These are phyloP conservation scores for Eucalyptus tenuipes DNA, from an alignment of 345 rosid genomes.

Conservation along the genomic window DNA sequence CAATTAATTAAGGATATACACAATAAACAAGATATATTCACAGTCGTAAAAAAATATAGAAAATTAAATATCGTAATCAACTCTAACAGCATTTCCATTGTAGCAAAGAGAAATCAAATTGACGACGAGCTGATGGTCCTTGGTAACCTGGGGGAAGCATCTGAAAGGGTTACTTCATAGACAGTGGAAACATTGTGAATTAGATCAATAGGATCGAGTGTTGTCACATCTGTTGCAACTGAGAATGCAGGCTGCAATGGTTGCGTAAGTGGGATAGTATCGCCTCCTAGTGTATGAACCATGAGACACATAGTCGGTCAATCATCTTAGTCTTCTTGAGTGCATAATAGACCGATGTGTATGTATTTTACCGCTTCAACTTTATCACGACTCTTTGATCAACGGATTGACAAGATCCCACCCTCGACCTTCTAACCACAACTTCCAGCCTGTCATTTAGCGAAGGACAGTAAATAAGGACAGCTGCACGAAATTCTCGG, in stretches of 20 bases:
- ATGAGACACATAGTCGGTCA: not conserved
- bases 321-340: not conserved
- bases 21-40: not conserved
- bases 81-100: not conserved
- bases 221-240: not conserved
- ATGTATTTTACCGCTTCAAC: not conserved
- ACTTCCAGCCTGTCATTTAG: not conserved
- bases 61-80: not conserved
- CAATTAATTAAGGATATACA: not conserved
- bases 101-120: not conserved
- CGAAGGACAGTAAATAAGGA: not conserved
- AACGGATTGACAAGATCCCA: not conserved
- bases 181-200: not conserved
- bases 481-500: not conserved
- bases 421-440: not conserved
- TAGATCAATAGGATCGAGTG: not conserved
- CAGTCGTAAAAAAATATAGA: not conserved
- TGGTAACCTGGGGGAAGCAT: not conserved
- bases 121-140: not conserved
- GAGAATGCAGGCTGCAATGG: slow-evolving; percentile 12
- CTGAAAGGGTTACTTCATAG: not conserved
- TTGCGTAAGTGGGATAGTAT: not conserved
- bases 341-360: not conserved
- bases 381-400: not conserved
- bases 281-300: not conserved